Evolutionary conservation across 129 eudicot species (phyloP), one percentile per base, ranked within the genome.

Genomic region (Sambucus nigra): DNA sequence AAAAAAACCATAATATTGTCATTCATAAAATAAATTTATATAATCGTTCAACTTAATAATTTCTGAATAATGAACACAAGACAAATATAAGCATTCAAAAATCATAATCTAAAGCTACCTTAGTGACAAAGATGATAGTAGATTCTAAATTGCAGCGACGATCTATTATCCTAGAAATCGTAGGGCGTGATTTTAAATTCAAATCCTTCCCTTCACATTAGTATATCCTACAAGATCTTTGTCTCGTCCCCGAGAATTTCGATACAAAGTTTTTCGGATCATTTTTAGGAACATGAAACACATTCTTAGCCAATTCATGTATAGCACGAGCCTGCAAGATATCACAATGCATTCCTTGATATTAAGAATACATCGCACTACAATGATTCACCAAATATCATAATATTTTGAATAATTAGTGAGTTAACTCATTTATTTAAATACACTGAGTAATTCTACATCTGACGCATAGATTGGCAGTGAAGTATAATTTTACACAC

Each of bases 361-460:
- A 91, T 85, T 69, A 91, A 61, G 57, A 73, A 85, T 25, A 68
- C 76, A 38, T 91, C 98, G 46, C 65, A 89, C 98, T 91, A 87
- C 79, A 67, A n/a, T 27, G 16, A 58, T 51, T 58, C 12, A 38
- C 53, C 33, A 20, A 21, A 29, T 4, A 35, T n/a, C n/a, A n/a
- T n/a, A n/a, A n/a, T n/a, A n/a, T n/a, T n/a, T n/a, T n/a, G n/a
- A 25, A 48, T 51, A 7, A 66, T 51, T 53, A 26, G 22, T 42
- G 5, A 42, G 25, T 26, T 26, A 17, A 6, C 51, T 12, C 21
- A 11, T 56, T 33, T 29, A 29, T 29, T 3, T 29, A 8, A 29
- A 29, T 29, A 29, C 5, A 29, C 5, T 8, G 8, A 29, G 35
- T 29, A 3, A 8, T 29, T 4, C 35, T 29, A 29, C 35, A 29